These are phyloP conservation scores for Isatis tinctoria DNA, from an alignment of 345 rosid species.

Conservation along the genomic window DNA sequence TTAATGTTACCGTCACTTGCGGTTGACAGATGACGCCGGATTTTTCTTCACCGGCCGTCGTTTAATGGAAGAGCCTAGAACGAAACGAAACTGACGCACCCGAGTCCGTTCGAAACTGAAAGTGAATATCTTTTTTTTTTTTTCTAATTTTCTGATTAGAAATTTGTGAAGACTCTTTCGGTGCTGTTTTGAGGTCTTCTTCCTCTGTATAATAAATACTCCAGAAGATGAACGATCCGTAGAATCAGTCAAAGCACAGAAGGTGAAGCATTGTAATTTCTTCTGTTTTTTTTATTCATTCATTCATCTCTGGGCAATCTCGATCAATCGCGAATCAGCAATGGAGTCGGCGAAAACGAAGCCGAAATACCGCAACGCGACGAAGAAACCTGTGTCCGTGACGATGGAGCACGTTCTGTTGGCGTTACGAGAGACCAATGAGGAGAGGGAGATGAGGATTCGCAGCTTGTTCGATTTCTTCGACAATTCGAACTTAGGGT, in stretches of 20 bases:
- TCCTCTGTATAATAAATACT: background rate
- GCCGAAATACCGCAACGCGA: conserved; percentile 39
- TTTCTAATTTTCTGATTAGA: background rate
- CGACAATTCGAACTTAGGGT: conserved; percentile 59
- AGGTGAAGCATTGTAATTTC: background rate
- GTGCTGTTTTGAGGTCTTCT: conserved; percentile 3
- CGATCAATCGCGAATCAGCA: conserved; percentile 20
- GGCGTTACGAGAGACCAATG: conserved; percentile 77
- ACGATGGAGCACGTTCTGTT: conserved; percentile 85
- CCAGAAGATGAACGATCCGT: conserved; percentile 14
- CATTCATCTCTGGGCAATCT: background rate
- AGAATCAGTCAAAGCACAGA: conserved; percentile 6
- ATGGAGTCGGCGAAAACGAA: conserved; percentile 38
- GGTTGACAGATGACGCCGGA: conserved; percentile 29
- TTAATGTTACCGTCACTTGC: conserved; percentile 23
- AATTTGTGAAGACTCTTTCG: conserved; percentile 13
- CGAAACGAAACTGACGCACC: background rate
- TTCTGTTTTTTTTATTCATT: background rate
- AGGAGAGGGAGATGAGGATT: conserved; percentile 80
- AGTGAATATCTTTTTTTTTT: background rate
- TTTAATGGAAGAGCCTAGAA: background rate
- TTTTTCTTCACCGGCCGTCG: conserved; percentile 22
- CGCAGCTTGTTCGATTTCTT: conserved; percentile 78
- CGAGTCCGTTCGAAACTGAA: background rate
- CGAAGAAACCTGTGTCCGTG: conserved; percentile 46